Percentiles rank a stretch among this genome's conserved stretches.
Conservation (phyloP, 2,329 filamentous ascomycete genomes). For the Aspergillus udagawae region DNA sequence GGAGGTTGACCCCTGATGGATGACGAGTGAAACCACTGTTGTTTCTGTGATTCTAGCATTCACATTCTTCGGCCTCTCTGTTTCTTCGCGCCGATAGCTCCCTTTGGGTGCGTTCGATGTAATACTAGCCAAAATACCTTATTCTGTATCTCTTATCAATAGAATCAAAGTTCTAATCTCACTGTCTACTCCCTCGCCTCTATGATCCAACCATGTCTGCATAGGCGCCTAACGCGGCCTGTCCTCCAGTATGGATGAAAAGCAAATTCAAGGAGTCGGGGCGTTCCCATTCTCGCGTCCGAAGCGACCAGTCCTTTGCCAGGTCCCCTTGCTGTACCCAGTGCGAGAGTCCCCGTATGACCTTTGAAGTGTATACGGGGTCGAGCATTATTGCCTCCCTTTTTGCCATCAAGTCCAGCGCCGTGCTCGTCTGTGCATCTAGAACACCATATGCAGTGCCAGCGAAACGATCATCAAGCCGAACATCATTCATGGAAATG, state of each 20-base stretch:
- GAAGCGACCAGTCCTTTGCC: conserved; percentile 8
- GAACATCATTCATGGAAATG: conserved; percentile 27
- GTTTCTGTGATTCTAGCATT: conserved; percentile 1
- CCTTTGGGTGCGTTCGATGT: conserved; percentile 18
- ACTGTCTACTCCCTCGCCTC: background rate
- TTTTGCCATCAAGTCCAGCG: conserved; percentile 22
- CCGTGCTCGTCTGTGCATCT: conserved; percentile 20
- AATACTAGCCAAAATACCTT: conserved; percentile 26
- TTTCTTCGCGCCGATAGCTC: background rate
- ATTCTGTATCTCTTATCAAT: conserved; percentile 15
- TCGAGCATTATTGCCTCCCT: conserved; percentile 29
- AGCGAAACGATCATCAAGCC: conserved; percentile 29
- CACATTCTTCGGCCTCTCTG: background rate
- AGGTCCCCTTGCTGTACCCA: conserved; percentile 21
- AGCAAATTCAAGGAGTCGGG: conserved; percentile 26
- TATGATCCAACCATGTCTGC: conserved; percentile 14
- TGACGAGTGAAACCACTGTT: background rate
- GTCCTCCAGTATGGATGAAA: conserved; percentile 37
- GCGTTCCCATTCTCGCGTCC: background rate
- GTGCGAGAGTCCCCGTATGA: conserved; percentile 24
- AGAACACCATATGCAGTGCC: conserved; percentile 31
- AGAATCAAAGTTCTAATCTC: conserved; percentile 8
- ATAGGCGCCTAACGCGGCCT: conserved; percentile 32
- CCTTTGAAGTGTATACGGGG: conserved; percentile 36
- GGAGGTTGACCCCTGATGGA: conserved; percentile 17